phyloP scores from a whole-genome alignment of 768 basidiomycete species.

The Boletus fagicola region DNA sequence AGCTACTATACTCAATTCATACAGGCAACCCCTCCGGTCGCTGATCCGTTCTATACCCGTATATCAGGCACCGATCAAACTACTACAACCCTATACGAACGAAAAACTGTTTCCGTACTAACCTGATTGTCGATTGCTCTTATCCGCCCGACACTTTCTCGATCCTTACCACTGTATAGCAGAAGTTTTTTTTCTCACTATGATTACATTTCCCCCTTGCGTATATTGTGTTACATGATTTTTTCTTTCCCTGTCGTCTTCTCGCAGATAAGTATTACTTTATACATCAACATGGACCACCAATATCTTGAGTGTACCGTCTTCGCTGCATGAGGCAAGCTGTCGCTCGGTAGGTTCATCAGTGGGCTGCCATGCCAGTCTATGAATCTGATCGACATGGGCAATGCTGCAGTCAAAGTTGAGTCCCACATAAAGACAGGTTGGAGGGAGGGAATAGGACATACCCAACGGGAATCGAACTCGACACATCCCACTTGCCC shows the following conservation, averaged over 20 bases:
- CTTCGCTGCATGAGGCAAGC: constrained; percentile 89
- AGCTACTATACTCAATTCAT: constrained; percentile 50
- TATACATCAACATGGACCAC: constrained; percentile 53
- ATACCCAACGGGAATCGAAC: constrained; percentile 53
- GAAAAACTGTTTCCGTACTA: constrained; percentile 68
- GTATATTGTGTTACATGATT: constrained; percentile 29
- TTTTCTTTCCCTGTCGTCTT: constrained; percentile 13
- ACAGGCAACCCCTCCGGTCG: constrained; percentile 35
- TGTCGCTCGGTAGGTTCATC: constrained; percentile 35
- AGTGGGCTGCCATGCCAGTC: constrained; percentile 73
- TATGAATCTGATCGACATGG: constrained; percentile 78
- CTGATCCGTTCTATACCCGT: constrained; percentile 66
- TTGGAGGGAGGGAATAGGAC: constrained; percentile 21
- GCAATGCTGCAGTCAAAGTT: constrained; percentile 47
- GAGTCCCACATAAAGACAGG: background rate
- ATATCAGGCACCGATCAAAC: constrained; percentile 46
- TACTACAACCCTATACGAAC: constrained; percentile 27
- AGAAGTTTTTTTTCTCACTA: constrained; percentile 30
- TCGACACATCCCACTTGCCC: constrained; percentile 46
- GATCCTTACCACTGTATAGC: constrained; percentile 67
- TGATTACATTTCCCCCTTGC: constrained; percentile 16
- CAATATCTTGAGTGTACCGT: constrained; percentile 83
- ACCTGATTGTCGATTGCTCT: constrained; percentile 32
- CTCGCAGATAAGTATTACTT: constrained; percentile 35
- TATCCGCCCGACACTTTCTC: constrained; percentile 39